Base-by-base conservation (phyloP, 2,329 filamentous ascomycete genomes). In the Gnomoniopsis smithogilvyi region DNA sequence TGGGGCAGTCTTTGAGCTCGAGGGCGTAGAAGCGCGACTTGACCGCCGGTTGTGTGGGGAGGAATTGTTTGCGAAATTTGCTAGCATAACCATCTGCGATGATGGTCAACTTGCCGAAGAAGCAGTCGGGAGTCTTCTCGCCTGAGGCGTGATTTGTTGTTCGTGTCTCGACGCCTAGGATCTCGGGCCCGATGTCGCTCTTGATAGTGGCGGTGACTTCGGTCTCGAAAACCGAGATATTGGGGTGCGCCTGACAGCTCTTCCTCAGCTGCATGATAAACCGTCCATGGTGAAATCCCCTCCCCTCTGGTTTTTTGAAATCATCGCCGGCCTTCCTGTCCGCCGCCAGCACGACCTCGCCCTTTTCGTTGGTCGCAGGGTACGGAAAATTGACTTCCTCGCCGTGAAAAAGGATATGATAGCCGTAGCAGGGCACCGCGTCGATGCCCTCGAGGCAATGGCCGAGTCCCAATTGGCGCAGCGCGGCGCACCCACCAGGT, bases 11-110 rank as follows among this genome's bases (percentile, higher is more conserved):
- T 69, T 95, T 90, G 63, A 99, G 83, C 73, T 99, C 94, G 36
- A 99, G 83, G 12, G 89, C 95, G 78, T 91, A 98, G 78, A 99
- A 99, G 75, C 92, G 95, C 68, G 89, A 93, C 68, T 87, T 88
- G 50, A 91, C 85, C 51, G 88, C 72, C 7, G 94, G 91, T 1
- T 80, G 76, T 59, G 84, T 81, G 30, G 78, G 76, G 60, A 93
- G 84, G 69, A 91, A 86, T 63, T 90, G 81, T 73, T 94, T 94
- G 66, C 95, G 87, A 78, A 98, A 97, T 69, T 90, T 93, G 69
- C 91, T 96, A 59, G 86, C 87, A 73, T 98, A 99, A 62, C 95
- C 95, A 75, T 99, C 94, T 52, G 92, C 91, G 45, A 95, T 84
- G 64, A 99, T 86, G 22, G 94, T 99, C 62, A 99, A 79, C 63